Evolutionary conservation across 305 asterid species (phyloP).

Genomic region (Fraxinus ornus): DNA sequence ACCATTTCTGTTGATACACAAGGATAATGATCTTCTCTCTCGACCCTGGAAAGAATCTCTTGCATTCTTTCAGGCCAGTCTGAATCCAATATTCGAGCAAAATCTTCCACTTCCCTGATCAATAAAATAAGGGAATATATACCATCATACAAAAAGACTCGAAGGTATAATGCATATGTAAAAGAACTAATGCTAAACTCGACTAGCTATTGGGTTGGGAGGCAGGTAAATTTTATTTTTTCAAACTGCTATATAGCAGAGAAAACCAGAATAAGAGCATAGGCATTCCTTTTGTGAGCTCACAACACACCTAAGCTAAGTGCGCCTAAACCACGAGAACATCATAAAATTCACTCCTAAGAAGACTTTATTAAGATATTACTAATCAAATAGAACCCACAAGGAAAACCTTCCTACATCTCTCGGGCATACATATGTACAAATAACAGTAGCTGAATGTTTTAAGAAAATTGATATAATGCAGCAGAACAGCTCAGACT

Average conservation of each 20-base stretch:
- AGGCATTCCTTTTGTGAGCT: background rate
- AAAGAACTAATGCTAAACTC: background rate
- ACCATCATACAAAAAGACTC: slow-evolving; percentile 9
- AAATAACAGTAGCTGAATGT: background rate
- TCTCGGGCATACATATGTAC: background rate
- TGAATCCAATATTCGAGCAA: slow-evolving; percentile 84
- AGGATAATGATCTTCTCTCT: slow-evolving; percentile 59
- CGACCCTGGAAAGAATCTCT: slow-evolving; percentile 76
- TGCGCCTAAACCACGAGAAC: background rate
- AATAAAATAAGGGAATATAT: slow-evolving; percentile 21
- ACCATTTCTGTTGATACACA: slow-evolving; percentile 63
- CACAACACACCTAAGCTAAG: background rate
- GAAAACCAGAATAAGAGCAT: background rate
- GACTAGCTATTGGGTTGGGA: background rate
- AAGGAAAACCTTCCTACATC: background rate
- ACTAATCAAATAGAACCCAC: background rate
- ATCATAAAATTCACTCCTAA: background rate
- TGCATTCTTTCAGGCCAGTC: slow-evolving; percentile 93
- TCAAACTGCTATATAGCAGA: background rate
- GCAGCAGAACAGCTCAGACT: background rate
- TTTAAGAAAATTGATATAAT: background rate
- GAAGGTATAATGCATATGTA: background rate
- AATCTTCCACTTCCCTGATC: slow-evolving; percentile 94
- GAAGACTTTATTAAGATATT: background rate
- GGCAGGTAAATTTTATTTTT: background rate